phyloP scores from a whole-genome alignment of 331 rosid species.

The Malus hybrid region DNA sequence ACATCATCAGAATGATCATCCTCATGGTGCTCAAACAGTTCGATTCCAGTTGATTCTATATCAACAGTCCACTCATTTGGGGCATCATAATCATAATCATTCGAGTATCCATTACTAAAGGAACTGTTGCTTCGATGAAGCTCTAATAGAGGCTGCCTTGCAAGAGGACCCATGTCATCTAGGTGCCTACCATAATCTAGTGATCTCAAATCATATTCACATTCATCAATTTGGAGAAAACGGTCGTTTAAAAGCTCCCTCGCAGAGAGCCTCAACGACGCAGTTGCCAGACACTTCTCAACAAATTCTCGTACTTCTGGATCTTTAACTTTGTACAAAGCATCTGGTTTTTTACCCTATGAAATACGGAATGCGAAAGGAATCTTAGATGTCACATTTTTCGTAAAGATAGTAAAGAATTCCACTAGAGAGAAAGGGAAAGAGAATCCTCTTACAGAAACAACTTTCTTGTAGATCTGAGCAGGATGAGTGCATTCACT shows the following conservation, averaged over 20 bases:
- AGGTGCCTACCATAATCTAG: conserved; percentile 24
- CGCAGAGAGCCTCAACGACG: conserved; percentile 72
- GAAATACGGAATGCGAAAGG: conserved; percentile 15
- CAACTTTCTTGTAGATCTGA: conserved; percentile 95
- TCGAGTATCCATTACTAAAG: conserved; percentile 35
- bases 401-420: background rate
- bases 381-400: conserved; percentile 14
- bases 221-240: conserved; percentile 62
- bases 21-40: conserved; percentile 71
- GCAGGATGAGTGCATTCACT: conserved; percentile 96
- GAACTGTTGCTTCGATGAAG: conserved; percentile 31
- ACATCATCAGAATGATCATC: conserved; percentile 62
- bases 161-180: conserved; percentile 30
- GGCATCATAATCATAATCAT: conserved; percentile 41
- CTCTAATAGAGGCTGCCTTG: conserved; percentile 41
- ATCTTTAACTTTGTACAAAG: conserved; percentile 83
- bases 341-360: conserved; percentile 88
- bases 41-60: conserved; percentile 62
- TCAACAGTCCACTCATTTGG: conserved; percentile 54
- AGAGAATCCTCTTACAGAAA: conserved; percentile 69
- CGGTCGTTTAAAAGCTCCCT: conserved; percentile 81
- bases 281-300: conserved; percentile 91
- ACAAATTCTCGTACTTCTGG: conserved; percentile 71
- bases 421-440: conserved; percentile 9
- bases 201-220: conserved; percentile 45